phyloP scores from a whole-genome alignment of 2,329 filamentous ascomycete species.

The Arthrobotrys sphaeroides region DNA sequence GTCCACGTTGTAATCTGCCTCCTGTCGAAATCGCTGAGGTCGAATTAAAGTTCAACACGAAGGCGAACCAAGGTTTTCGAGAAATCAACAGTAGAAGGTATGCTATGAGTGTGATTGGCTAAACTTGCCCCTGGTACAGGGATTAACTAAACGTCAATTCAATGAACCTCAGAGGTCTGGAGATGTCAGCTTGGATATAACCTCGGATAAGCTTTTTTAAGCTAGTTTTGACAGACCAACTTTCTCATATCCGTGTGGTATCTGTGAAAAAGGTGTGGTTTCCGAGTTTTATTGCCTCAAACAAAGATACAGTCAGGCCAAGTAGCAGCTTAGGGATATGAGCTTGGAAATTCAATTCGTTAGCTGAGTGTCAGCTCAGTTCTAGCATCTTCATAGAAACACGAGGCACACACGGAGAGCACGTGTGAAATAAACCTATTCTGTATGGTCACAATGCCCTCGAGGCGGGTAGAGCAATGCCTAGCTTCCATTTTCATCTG shows the following conservation, averaged over 20 bases:
- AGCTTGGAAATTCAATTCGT: background rate
- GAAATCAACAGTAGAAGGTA: no score
- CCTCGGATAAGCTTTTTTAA: conserved; percentile 13
- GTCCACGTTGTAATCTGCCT: no score
- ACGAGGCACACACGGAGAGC: background rate
- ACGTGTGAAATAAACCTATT: background rate
- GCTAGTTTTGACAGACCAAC: background rate
- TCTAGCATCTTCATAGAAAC: background rate
- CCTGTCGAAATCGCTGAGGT: no score
- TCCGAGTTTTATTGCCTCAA: background rate
- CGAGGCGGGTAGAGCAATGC: background rate
- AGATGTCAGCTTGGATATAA: background rate
- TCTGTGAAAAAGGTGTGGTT: no score
- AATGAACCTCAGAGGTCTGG: no score
- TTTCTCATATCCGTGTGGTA: background rate
- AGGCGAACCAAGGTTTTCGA: no score
- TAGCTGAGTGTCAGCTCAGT: no score
- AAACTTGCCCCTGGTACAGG: no score
- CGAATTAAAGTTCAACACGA: no score
- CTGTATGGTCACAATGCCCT: background rate
- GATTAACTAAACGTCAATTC: no score
- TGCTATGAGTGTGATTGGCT: no score
- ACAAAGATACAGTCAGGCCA: background rate
- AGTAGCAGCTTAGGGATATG: background rate
- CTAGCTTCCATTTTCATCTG: background rate